Evolutionary conservation across 768 basidiomycete genomes (phyloP).

Genomic region (Pulveroboletus frians): DNA sequence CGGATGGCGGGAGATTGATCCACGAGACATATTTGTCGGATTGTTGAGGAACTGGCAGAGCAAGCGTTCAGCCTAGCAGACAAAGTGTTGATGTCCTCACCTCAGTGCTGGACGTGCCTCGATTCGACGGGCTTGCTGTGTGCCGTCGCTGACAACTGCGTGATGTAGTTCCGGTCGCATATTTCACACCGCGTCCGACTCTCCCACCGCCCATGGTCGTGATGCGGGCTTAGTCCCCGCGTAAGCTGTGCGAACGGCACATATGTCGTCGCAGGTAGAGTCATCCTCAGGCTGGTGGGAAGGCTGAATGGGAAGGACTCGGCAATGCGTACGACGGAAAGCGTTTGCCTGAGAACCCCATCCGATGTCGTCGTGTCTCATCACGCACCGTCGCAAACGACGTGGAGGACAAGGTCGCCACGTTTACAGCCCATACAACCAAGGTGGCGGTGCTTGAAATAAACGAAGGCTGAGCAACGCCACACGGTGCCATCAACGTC

Average conservation of each 20-base stretch:
- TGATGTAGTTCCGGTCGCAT: conserved; percentile 13
- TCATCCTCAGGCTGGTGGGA: neutral
- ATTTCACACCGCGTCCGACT: conserved; percentile 18
- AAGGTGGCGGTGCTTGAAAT: conserved; percentile 15
- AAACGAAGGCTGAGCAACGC: conserved; percentile 24
- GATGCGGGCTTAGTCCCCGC: conserved; percentile 20
- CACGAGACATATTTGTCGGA: conserved; percentile 7
- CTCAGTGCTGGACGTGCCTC: neutral
- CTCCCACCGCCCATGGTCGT: conserved; percentile 20
- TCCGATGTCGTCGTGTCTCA: conserved; percentile 8
- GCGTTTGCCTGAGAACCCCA: neutral
- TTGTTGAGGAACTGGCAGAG: conserved; percentile 10
- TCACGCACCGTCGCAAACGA: conserved; percentile 7
- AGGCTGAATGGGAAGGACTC: neutral
- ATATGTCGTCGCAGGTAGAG: neutral
- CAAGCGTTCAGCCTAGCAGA: neutral
- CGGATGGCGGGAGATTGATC: conserved; percentile 6
- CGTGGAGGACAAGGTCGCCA: conserved; percentile 26
- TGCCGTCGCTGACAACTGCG: conserved; percentile 8
- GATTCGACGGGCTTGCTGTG: conserved; percentile 18
- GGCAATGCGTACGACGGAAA: neutral
- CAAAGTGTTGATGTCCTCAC: neutral
- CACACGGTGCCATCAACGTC: conserved; percentile 22
- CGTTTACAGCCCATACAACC: conserved; percentile 18
- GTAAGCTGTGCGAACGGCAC: conserved; percentile 17